phyloP scores from a whole-genome alignment of 2,329 filamentous ascomycete genomes.

The Eurotiales sp. region DNA sequence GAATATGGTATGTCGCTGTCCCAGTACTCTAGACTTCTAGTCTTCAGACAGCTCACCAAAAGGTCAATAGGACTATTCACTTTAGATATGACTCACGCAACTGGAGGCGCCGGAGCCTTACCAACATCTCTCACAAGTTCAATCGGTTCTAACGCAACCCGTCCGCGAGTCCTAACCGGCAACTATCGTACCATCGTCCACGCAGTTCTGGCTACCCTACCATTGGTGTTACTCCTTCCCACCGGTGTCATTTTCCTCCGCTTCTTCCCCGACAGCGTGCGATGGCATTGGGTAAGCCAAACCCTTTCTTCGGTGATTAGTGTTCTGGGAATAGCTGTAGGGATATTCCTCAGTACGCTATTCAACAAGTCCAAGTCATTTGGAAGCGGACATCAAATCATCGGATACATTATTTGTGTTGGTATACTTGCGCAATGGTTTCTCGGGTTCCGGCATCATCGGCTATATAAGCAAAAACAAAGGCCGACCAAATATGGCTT shows the following conservation, averaged over 20 bases:
- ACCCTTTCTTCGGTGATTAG: slow-evolving; percentile 7
- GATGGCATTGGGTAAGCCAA: slow-evolving; percentile 9
- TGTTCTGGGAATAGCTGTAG: slow-evolving; percentile 1
- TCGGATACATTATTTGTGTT: slow-evolving; percentile 1
- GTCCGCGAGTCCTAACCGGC: background rate
- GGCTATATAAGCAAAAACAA: slow-evolving; percentile 4
- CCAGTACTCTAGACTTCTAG: background rate
- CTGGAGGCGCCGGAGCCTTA: background rate
- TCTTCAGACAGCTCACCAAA: background rate
- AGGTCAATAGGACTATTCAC: slow-evolving; percentile 7
- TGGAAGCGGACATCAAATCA: slow-evolving; percentile 1
- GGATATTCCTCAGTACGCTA: background rate
- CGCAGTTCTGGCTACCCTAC: slow-evolving; percentile 5
- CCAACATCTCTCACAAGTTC: slow-evolving; percentile 1
- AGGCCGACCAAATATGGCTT: slow-evolving; percentile 2
- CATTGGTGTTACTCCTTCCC: slow-evolving; percentile 4
- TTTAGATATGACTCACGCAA: slow-evolving; percentile 7
- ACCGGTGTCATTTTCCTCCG: slow-evolving; percentile 5
- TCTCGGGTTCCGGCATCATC: slow-evolving; percentile 10
- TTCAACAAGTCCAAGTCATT: slow-evolving; percentile 9
- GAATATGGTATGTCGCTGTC: slow-evolving; percentile 8
- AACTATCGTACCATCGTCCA: slow-evolving; percentile 7
- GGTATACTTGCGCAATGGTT: slow-evolving; percentile 4
- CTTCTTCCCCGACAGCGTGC: slow-evolving; percentile 6
- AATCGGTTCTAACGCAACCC: background rate